Percentiles rank a stretch among this genome's conserved stretches.
These are phyloP conservation scores for Fraxinus albicans DNA, from an alignment of 305 asterid genomes.

Conservation along the genomic window DNA sequence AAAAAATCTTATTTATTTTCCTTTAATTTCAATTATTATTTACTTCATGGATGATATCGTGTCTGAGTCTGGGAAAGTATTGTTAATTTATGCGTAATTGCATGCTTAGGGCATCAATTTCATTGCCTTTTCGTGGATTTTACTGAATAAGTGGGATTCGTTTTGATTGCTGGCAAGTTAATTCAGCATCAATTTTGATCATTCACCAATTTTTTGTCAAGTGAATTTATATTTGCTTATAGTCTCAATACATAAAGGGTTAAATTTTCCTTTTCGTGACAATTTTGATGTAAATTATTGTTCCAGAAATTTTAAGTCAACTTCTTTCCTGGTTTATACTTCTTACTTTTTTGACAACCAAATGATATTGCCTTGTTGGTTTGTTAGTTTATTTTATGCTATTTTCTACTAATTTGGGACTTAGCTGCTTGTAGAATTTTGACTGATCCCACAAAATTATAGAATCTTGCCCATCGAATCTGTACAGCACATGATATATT, in stretches of 20 bases:
- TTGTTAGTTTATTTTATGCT: background rate
- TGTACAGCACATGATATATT: background rate
- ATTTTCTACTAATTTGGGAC: background rate
- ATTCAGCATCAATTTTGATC: slow-evolving; percentile 18
- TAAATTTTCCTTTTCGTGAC: background rate
- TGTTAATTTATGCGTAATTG: background rate
- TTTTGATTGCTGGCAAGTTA: background rate
- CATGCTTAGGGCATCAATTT: background rate
- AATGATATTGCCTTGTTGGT: background rate
- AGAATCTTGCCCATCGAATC: background rate
- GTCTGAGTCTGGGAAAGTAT: slow-evolving; percentile 1
- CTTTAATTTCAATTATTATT: background rate
- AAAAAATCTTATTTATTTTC: background rate
- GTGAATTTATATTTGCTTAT: background rate
- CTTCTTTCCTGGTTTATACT: background rate
- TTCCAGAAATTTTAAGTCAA: background rate
- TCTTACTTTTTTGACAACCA: background rate
- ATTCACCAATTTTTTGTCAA: background rate
- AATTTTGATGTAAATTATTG: background rate
- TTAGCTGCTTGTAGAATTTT: background rate
- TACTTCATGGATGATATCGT: background rate
- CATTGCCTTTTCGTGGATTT: background rate
- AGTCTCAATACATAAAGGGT: background rate
- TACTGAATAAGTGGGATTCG: background rate
- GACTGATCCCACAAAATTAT: background rate